Base-by-base conservation (phyloP, 495 filamentous ascomycete genomes). In the Lindgomyces ingoldianus region DNA sequence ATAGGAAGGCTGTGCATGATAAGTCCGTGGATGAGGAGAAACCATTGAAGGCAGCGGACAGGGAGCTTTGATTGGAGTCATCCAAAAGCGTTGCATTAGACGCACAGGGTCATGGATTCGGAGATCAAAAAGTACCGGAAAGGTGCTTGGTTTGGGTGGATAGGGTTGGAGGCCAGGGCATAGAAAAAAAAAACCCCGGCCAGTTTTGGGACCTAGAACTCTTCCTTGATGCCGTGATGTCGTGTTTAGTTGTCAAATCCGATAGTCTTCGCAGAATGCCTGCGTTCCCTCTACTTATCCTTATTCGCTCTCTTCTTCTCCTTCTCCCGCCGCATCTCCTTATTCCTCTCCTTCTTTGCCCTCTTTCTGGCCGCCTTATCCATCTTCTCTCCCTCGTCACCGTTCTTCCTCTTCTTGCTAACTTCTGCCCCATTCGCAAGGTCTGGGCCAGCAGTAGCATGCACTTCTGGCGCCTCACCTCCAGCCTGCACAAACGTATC, bases 21-120 rank as follows among this genome's bases (percentile, higher is more conserved):
- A 71, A 70, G 52, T 47, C 68, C 25, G 66, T 54, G 52, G 70
- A 69, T 18, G 57, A 69, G 51, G 45, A 69, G 55, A 82, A 70
- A 81, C 85, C 71, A 75, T 71, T 62, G 80, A 82, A 83, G 72
- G 83, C 83, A 39, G 76, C 79, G 36, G 84, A 84, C 68, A 79
- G 85, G 67, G 83, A 87, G 74, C 74, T 87, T 66, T 87, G 77
- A 47, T 19, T 8, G 55, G n/a, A 18, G 21, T 45, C 24, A 4
- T 45, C 6, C 6, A 6, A 33, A 22, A 22, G 16, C 19, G 41
- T 22, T n/a, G 55, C 3, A 45, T n/a, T 56, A 44, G 26, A 30
- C 4, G 30, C 19, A 18, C 6, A 21, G 18, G 52, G 29, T 12
- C 25, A 41, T 29, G 11, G 30, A 36, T 11, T 16, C 30, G 14